phyloP scores from a whole-genome alignment of 164 flowering plant species.

The Annona cherimola region DNA sequence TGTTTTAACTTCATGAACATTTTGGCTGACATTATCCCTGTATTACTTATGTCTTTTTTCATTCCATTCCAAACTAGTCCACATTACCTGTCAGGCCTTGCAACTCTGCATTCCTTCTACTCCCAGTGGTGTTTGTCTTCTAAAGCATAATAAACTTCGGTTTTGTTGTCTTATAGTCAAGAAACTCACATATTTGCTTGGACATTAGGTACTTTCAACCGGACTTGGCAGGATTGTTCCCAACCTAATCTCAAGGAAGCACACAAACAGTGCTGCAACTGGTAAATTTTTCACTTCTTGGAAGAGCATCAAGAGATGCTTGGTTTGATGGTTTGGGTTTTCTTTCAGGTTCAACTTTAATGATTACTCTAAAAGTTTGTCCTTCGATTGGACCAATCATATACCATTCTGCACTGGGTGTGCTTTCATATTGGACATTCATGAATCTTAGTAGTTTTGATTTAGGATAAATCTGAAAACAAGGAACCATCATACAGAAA shows the following conservation, averaged over 20 bases:
- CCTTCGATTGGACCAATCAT: no score
- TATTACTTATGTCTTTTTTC: no score
- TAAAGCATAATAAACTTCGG: neutral
- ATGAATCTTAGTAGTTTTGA: no score
- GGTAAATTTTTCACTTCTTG: conserved; percentile 30
- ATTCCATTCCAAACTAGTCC: no score
- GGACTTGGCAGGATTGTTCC: conserved; percentile 99
- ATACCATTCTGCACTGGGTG: no score
- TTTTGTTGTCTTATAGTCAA: neutral
- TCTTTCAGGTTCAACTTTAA: neutral
- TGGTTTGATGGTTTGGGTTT: neutral
- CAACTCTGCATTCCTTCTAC: neutral
- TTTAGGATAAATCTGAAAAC: no score
- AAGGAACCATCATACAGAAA: no score
- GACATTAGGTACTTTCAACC: conserved; percentile 82
- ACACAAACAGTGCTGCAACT: conserved; percentile 97
- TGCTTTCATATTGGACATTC: no score
- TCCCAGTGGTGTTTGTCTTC: neutral
- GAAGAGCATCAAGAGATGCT: neutral
- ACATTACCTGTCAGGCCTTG: no score
- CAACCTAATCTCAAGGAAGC: conserved; percentile 96
- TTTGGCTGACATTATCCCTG: no score
- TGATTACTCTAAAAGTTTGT: neutral
- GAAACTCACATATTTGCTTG: conserved; percentile 15
- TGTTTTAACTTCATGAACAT: no score